phyloP scores from a whole-genome alignment of 1,284 basidiomycete genomes.

The Apiotrichum siamense region DNA sequence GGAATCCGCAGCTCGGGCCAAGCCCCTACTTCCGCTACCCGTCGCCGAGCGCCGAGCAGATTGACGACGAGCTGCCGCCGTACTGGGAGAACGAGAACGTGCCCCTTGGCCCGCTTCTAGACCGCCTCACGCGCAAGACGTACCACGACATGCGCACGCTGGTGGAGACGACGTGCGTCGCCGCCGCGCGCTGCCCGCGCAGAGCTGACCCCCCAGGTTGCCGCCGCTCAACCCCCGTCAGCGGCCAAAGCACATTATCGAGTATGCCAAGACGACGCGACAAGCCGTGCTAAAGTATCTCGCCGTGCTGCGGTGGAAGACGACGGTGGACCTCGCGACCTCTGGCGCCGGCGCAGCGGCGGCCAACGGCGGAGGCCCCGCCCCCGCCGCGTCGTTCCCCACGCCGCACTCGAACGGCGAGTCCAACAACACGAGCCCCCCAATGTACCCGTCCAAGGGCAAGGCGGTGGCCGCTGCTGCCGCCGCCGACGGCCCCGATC shows the following conservation, averaged over 20 bases:
- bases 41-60: slow-evolving; percentile 31
- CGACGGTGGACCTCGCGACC: slow-evolving; percentile 30
- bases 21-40: slow-evolving; percentile 40
- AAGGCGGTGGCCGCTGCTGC: slow-evolving; percentile 12
- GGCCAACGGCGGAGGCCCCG: not conserved
- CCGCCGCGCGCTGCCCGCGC: too few relatives aligned
- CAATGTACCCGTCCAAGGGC: slow-evolving; percentile 18
- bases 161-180: slow-evolving; percentile 32
- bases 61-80: slow-evolving; percentile 40
- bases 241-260: slow-evolving; percentile 36
- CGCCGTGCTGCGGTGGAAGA: slow-evolving; percentile 42
- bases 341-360: not conserved
- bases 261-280: slow-evolving; percentile 38
- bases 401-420: slow-evolving; percentile 38
- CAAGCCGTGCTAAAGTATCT: slow-evolving; percentile 43
- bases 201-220: slow-evolving; percentile 10
- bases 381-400: slow-evolving; percentile 26
- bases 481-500: slow-evolving; percentile 1
- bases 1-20: slow-evolving; percentile 37
- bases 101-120: slow-evolving; percentile 31
- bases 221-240: slow-evolving; percentile 22
- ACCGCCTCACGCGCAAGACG: slow-evolving; percentile 31
- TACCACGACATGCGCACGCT: slow-evolving; percentile 34
- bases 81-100: slow-evolving; percentile 38
- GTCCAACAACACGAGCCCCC: slow-evolving; percentile 33